phyloP scores from a whole-genome alignment of 441 rosid genomes.

The Flueggea neowawraea region DNA sequence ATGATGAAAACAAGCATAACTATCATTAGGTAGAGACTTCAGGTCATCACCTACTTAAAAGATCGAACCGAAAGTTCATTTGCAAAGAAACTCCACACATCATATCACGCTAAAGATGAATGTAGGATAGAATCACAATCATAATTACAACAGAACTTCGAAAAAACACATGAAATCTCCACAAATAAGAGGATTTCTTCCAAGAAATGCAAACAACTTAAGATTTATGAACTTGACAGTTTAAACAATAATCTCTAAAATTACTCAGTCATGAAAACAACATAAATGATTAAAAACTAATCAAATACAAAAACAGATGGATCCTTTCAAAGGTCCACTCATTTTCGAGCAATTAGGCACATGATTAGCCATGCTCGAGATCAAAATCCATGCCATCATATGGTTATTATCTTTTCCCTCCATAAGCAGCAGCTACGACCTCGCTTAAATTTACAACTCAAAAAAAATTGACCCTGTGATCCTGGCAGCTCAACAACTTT shows the following conservation, averaged over 20 bases:
- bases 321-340: slow-evolving; percentile 30
- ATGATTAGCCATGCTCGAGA: slow-evolving; percentile 23
- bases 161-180: too few relatives aligned
- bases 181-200: not conserved
- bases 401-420: slow-evolving; percentile 21
- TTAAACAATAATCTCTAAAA: slow-evolving; percentile 29
- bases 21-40: too few relatives aligned
- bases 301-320: slow-evolving; percentile 40
- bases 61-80: too few relatives aligned
- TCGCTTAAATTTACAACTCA: slow-evolving; percentile 38
- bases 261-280: slow-evolving; percentile 13
- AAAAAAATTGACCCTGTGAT: slow-evolving; percentile 13
- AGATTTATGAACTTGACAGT: slow-evolving; percentile 15
- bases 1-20: too few relatives aligned
- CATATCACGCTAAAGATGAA: too few relatives aligned
- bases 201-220: not conserved
- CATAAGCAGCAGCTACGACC: slow-evolving; percentile 28
- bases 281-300: slow-evolving; percentile 24
- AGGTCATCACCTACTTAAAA: too few relatives aligned
- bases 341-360: slow-evolving; percentile 27
- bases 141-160: too few relatives aligned
- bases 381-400: slow-evolving; percentile 38
- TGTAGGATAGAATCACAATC: too few relatives aligned
- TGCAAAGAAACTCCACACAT: too few relatives aligned
- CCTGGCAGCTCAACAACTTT: slow-evolving; percentile 23